phyloP scores from a whole-genome alignment of 495 filamentous ascomycete genomes.

The Xylaria acuta region DNA sequence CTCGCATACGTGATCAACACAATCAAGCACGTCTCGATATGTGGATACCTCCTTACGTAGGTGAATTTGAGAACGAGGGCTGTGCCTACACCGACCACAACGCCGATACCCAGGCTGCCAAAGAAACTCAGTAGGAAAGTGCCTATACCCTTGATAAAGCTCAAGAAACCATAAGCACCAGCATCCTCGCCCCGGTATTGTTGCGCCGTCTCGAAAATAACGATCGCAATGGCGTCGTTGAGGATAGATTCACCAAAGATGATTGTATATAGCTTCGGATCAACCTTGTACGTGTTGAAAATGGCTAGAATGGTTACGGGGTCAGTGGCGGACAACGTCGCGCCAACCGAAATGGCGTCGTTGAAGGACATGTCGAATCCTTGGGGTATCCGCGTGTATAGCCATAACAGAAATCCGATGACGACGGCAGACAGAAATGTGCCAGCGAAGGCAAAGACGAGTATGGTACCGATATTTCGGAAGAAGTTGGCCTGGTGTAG shows the following conservation, averaged over 20 bases:
- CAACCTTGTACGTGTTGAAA: slow-evolving; percentile 98
- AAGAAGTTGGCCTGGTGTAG: slow-evolving; percentile 98
- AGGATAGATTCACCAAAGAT: slow-evolving; percentile 98
- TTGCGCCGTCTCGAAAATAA: slow-evolving; percentile 97
- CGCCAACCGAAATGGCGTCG: slow-evolving; percentile 94
- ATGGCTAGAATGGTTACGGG: slow-evolving; percentile 97
- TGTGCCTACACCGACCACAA: slow-evolving; percentile 83
- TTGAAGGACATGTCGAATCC: slow-evolving; percentile 85
- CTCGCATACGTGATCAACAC: slow-evolving; percentile 93
- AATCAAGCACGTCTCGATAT: slow-evolving; percentile 95
- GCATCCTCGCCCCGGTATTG: slow-evolving; percentile 73
- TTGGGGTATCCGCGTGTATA: slow-evolving; percentile 86
- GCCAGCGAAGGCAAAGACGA: slow-evolving; percentile 98
- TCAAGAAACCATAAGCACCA: slow-evolving; percentile 70
- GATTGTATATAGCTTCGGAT: slow-evolving; percentile 96
- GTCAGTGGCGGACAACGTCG: slow-evolving; percentile 94
- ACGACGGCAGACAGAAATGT: slow-evolving; percentile 97
- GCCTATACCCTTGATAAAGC: slow-evolving; percentile 87
- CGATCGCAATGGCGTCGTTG: slow-evolving; percentile 97
- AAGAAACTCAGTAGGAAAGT: slow-evolving; percentile 97
- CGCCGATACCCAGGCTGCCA: slow-evolving; percentile 86
- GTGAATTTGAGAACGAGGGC: slow-evolving; percentile 92
- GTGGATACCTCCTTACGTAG: slow-evolving; percentile 86
- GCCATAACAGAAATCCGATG: slow-evolving; percentile 81
- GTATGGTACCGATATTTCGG: slow-evolving; percentile 94